Percentiles rank a stretch among this genome's conserved stretches.
Evolutionary conservation across 208 protist species (phyloP).

Genomic region (Trypanosoma vivax): DNA sequence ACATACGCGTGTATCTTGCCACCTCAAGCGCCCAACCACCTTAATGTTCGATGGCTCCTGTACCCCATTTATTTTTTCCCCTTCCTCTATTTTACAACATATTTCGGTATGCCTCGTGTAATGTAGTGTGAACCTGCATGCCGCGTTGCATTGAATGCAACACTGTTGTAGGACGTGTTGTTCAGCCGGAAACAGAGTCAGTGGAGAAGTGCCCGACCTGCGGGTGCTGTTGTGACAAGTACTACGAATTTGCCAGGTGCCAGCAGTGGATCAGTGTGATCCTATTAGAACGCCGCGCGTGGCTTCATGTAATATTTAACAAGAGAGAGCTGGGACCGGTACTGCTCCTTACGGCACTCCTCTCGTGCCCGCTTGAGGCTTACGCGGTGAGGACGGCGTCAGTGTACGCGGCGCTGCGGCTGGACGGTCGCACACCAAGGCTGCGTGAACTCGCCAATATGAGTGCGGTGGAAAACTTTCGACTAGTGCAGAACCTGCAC

Average conservation of each 20-base stretch:
- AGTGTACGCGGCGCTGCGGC: slow-evolving; percentile 22
- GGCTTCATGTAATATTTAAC: slow-evolving; percentile 79
- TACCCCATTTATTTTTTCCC: slow-evolving; percentile 10
- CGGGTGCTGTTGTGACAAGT: slow-evolving; percentile 50
- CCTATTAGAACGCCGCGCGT: slow-evolving; percentile 58
- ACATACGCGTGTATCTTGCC: no score
- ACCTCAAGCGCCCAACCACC: no score
- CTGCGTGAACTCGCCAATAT: not conserved
- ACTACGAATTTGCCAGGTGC: slow-evolving; percentile 65
- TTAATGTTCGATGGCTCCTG: no score
- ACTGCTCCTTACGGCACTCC: slow-evolving; percentile 25
- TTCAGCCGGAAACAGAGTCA: slow-evolving; percentile 61
- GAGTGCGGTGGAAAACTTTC: slow-evolving; percentile 30
- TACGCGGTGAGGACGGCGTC: slow-evolving; percentile 56
- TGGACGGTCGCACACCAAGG: not conserved
- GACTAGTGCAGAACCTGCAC: slow-evolving; percentile 55
- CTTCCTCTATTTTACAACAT: slow-evolving; percentile 15
- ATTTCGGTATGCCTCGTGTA: slow-evolving; percentile 3
- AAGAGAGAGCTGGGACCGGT: slow-evolving; percentile 8
- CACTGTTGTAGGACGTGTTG: slow-evolving; percentile 31
- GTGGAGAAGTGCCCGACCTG: slow-evolving; percentile 69
- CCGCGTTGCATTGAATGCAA: slow-evolving; percentile 75
- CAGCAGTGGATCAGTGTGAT: slow-evolving; percentile 75
- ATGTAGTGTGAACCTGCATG: slow-evolving; percentile 25
- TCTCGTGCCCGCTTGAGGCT: slow-evolving; percentile 65